phyloP scores from a whole-genome alignment of 106 monocot genomes.

The Dendrobium officinale region DNA sequence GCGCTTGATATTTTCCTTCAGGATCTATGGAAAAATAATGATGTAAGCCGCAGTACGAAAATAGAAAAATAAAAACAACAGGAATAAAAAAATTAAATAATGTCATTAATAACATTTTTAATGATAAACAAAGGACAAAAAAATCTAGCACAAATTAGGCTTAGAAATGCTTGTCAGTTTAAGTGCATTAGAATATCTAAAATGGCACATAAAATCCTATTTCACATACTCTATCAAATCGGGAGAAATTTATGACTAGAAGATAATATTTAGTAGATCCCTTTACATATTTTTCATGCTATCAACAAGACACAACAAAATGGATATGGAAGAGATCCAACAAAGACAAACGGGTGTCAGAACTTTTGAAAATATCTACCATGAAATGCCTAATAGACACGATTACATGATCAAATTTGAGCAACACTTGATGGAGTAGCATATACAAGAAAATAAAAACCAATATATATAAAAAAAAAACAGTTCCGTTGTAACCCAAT shows the following conservation, averaged over 20 bases:
- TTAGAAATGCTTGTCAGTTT: background rate
- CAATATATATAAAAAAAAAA: too few relatives aligned
- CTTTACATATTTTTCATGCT: too few relatives aligned
- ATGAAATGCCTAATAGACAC: background rate
- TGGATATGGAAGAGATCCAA: background rate
- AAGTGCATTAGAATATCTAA: too few relatives aligned
- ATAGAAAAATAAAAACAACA: background rate
- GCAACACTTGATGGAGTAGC: background rate
- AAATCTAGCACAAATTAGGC: background rate
- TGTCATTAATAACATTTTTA: background rate
- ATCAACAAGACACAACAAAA: too few relatives aligned
- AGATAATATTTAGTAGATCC: too few relatives aligned
- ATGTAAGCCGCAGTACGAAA: background rate
- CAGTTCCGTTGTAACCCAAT: too few relatives aligned
- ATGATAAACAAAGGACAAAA: background rate
- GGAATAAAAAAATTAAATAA: background rate
- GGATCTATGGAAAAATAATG: constrained; percentile 41
- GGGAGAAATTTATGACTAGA: too few relatives aligned
- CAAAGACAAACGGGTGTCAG: background rate
- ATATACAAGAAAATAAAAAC: background rate
- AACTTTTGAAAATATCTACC: background rate
- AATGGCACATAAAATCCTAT: too few relatives aligned
- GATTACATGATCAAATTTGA: background rate
- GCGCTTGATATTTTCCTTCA: constrained; percentile 81
- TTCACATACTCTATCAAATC: too few relatives aligned